These are phyloP conservation scores for Leucocoprinus leucothites DNA, from an alignment of 768 basidiomycete genomes.

Conservation along the genomic window DNA sequence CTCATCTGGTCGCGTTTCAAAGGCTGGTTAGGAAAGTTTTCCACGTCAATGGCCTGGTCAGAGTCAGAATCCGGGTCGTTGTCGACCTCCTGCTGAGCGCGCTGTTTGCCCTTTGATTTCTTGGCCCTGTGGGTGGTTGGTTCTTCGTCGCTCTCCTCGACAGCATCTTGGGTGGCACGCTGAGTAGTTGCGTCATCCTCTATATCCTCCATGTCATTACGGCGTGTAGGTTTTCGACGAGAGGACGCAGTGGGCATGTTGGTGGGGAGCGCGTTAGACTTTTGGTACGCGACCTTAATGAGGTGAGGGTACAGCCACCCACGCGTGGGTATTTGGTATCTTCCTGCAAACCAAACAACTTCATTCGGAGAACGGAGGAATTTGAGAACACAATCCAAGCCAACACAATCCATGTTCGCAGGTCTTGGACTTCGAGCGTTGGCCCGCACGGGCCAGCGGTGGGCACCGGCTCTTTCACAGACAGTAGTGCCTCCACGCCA, in stretches of 20 bases:
- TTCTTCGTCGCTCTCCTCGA: constrained; percentile 38
- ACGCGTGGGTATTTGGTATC: constrained; percentile 36
- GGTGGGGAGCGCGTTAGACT: neutral
- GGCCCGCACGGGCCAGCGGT: constrained; percentile 24
- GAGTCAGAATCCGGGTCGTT: constrained; percentile 27
- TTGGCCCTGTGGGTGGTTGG: constrained; percentile 25
- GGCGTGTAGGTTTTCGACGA: constrained; percentile 33
- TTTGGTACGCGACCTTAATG: constrained; percentile 13
- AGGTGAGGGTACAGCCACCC: constrained; percentile 20
- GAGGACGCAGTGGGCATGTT: constrained; percentile 37
- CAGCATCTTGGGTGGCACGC: constrained; percentile 37
- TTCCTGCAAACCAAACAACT: constrained; percentile 21
- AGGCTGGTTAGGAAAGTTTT: constrained; percentile 65
- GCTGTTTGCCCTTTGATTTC: constrained; percentile 30
- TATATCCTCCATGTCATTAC: constrained; percentile 56
- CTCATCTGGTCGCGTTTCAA: constrained; percentile 48
- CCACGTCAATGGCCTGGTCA: constrained; percentile 55
- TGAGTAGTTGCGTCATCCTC: constrained; percentile 49
- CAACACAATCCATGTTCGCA: constrained; percentile 32
- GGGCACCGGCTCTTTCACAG: constrained; percentile 24
- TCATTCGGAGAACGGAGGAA: neutral
- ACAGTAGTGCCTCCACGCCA: constrained; percentile 10
- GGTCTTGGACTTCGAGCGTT: constrained; percentile 33
- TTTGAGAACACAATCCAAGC: constrained; percentile 2
- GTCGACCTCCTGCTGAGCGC: constrained; percentile 20